Base-by-base conservation (phyloP, 495 filamentous ascomycete genomes). In the Annulohypoxylon moriforme region DNA sequence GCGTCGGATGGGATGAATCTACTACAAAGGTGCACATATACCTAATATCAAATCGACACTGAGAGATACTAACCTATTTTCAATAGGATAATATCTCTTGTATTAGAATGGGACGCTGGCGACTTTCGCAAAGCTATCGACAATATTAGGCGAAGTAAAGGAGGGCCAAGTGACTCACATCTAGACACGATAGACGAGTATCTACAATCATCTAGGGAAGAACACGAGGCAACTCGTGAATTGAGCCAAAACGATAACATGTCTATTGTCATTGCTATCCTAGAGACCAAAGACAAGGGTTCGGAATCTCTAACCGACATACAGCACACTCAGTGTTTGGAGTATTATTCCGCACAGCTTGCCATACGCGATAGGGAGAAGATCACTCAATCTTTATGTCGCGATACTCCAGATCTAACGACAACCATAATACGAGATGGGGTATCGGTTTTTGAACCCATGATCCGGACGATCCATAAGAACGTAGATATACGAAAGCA, bases 1-100 rank as follows among this genome's bases (percentile, higher is more conserved):
- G 82, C 85, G 7, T 84, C 90, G 65, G 87, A 90, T 60, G 90
- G 90, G 65, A 90, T 91, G 89, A 92, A 91, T 71, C 60, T 92
- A 33, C 74, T 92, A 55, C 89, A 92, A 75, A 82, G 86, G 86
- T 87, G 77, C 14, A 77, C 71, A n/a, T 13, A 29, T 34, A 18
- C 13, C 0, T 1, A 33, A 29, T 34, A 18, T 7, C 0, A 4
- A 33, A 8, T 20, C 29, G 34, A 34, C 3, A 1, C 4, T 8
- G 11, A 13, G 0, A 27, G 22, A 14, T 2, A 29, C 29, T 10
- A 20, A 20, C 11, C 64, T 77, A 20, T 75, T 67, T 18, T 20
- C 7, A 33, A 44, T 2, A 90, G 88, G 58, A 91, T 92, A 52
- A 86, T 92, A 11, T 90, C 85, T 4, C 77, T 87, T 7, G 86